phyloP scores from a whole-genome alignment of 768 basidiomycete species.

The Mycena galopus region DNA sequence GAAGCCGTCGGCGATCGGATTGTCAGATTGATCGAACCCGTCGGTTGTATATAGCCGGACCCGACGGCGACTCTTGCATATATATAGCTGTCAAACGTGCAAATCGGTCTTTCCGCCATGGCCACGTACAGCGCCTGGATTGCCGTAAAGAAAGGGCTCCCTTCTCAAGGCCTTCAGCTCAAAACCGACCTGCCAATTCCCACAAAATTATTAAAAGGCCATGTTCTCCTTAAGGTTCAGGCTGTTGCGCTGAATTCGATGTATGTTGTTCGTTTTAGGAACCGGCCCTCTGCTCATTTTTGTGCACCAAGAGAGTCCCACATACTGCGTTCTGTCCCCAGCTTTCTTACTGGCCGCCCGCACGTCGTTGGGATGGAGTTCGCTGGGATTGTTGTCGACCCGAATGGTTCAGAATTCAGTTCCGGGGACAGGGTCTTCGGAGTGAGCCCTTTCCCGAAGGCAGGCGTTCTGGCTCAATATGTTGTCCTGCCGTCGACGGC shows the following conservation, averaged over 20 bases:
- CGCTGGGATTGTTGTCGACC: constrained; percentile 70
- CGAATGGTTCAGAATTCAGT: no score
- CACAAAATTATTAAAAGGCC: constrained; percentile 47
- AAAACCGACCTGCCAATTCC: constrained; percentile 38
- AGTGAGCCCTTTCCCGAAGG: constrained; percentile 41
- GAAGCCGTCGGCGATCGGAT: no score
- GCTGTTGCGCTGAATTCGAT: constrained; percentile 78
- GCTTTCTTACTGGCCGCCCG: constrained; percentile 61
- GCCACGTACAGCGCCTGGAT: constrained; percentile 33
- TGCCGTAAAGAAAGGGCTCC: constrained; percentile 14
- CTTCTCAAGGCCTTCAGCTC: constrained; percentile 22
- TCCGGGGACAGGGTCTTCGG: constrained; percentile 78
- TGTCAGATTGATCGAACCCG: no score
- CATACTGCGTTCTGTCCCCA: constrained; percentile 63
- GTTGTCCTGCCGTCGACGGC: no score
- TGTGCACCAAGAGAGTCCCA: constrained; percentile 69
- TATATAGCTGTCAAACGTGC: no score
- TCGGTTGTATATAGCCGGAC: no score
- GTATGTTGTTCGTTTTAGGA: constrained; percentile 46
- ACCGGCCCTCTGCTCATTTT: neutral
- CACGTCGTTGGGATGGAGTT: constrained; percentile 72
- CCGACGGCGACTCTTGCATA: no score
- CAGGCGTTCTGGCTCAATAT: constrained; percentile 72
- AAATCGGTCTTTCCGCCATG: no score
- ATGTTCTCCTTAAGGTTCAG: constrained; percentile 64